A percentile compares a stretch with the other conserved stretches of the same genome.
These are phyloP conservation scores for Spatholobus suberectus DNA, from an alignment of 306 rosid genomes.

Conservation along the genomic window DNA sequence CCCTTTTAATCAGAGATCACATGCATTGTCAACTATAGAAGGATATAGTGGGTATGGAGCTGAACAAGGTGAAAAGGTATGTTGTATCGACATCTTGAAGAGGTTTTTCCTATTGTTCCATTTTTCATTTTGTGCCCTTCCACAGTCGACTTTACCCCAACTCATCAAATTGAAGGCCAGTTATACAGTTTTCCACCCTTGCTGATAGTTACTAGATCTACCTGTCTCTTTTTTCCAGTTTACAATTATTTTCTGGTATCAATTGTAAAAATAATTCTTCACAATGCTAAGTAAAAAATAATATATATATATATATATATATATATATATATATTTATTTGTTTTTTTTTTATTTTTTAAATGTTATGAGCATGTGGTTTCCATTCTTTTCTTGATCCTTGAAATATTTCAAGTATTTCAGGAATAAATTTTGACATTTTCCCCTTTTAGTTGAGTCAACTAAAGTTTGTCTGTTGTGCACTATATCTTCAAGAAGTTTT, in stretches of 20 bases:
- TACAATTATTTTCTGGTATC: neutral
- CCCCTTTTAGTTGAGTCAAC: constrained; percentile 10
- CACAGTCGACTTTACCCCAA: neutral
- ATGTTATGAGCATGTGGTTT: neutral
- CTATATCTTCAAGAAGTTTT: too few relatives aligned
- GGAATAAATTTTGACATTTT: neutral
- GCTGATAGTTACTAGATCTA: neutral
- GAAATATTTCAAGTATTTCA: neutral
- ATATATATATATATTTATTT: too few relatives aligned
- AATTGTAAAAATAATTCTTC: too few relatives aligned
- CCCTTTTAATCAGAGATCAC: too few relatives aligned
- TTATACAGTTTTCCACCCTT: constrained; percentile 24
- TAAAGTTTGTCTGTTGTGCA: too few relatives aligned
- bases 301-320: too few relatives aligned
- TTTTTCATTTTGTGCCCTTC: constrained; percentile 28
- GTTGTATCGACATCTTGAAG: constrained; percentile 20
- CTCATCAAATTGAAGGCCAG: constrained; percentile 22
- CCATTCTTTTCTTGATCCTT: constrained; percentile 24
- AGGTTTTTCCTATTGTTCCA: constrained; percentile 13
- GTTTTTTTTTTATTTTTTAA: constrained; percentile 3
- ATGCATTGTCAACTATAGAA: constrained; percentile 79
- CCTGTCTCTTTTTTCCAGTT: neutral
- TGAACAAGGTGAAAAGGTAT: constrained; percentile 98
- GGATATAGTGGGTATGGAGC: constrained; percentile 98
- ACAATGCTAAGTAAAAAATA: too few relatives aligned